These are phyloP conservation scores for Phaeodactylum tricornutum DNA, from an alignment of 108 stramenopile genomes.

Conservation along the genomic window DNA sequence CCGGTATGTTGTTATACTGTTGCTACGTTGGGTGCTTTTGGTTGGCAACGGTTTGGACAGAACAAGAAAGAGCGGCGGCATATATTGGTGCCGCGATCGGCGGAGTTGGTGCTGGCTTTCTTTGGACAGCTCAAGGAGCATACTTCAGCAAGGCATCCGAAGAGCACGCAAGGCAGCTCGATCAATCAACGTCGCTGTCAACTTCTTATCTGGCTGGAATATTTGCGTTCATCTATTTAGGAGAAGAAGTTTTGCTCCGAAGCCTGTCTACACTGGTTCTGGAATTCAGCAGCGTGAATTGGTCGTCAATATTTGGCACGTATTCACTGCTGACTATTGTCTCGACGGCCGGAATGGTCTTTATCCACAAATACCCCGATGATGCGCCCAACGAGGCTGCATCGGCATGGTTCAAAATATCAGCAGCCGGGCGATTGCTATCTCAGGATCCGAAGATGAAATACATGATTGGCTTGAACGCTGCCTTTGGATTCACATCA, in stretches of 20 bases:
- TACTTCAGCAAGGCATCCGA: constrained; percentile 54
- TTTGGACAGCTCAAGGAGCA: constrained; percentile 47
- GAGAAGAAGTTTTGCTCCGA: constrained; percentile 50
- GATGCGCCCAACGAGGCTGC: neutral
- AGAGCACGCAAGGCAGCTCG: constrained; percentile 24
- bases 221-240: constrained; percentile 65
- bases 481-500: constrained; percentile 57
- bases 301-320: constrained; percentile 47
- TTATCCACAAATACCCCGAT: constrained; percentile 21
- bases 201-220: constrained; percentile 49
- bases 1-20: constrained; percentile 53
- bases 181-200: constrained; percentile 8
- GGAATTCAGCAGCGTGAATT: constrained; percentile 12
- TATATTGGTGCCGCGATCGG: constrained; percentile 53
- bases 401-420: constrained; percentile 21
- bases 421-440: constrained; percentile 48
- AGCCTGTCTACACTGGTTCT: constrained; percentile 49
- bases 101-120: constrained; percentile 62
- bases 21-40: constrained; percentile 59
- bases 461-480: constrained; percentile 66
- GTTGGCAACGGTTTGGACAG: constrained; percentile 14
- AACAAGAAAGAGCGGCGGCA: constrained; percentile 7
- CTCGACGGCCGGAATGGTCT: constrained; percentile 25
- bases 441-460: constrained; percentile 57
- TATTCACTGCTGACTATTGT: constrained; percentile 41